Conservation (phyloP, 2,329 filamentous ascomycete species). For the Pestalotiopsis sp. region DNA sequence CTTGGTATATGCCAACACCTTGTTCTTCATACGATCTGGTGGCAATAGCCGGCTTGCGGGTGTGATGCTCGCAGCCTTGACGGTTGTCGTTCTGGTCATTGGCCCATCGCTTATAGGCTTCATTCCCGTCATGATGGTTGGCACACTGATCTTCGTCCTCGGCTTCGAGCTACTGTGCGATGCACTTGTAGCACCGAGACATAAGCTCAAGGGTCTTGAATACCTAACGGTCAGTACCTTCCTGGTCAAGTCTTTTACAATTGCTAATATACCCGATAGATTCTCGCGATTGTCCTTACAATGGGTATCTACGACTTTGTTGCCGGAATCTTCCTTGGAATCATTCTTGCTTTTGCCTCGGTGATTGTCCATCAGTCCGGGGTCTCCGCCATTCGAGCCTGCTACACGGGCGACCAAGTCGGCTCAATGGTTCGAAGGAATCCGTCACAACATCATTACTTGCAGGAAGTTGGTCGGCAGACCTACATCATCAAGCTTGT, state of each 20-base stretch:
- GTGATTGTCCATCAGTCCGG: slow-evolving; percentile 90
- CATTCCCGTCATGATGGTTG: slow-evolving; percentile 96
- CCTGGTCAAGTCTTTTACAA: neutral
- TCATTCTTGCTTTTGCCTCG: slow-evolving; percentile 86
- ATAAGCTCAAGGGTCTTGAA: slow-evolving; percentile 82
- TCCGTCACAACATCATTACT: slow-evolving; percentile 82
- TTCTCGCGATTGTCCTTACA: slow-evolving; percentile 84
- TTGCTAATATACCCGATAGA: slow-evolving; percentile 40
- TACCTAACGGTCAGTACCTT: slow-evolving; percentile 72
- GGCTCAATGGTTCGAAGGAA: slow-evolving; percentile 92
- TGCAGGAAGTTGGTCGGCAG: slow-evolving; percentile 82
- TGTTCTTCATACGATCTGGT: slow-evolving; percentile 94
- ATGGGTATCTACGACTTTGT: slow-evolving; percentile 99
- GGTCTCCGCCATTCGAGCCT: slow-evolving; percentile 83
- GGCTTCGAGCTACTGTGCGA: slow-evolving; percentile 91
- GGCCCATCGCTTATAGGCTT: slow-evolving; percentile 88
- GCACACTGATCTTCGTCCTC: slow-evolving; percentile 89
- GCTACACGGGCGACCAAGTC: slow-evolving; percentile 86
- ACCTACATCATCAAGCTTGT: slow-evolving; percentile 89
- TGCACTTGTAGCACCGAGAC: slow-evolving; percentile 84
- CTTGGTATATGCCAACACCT: slow-evolving; percentile 93
- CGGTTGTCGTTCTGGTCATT: slow-evolving; percentile 78
- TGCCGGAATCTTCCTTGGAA: slow-evolving; percentile 87
- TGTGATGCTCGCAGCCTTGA: slow-evolving; percentile 77
- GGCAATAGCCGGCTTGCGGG: slow-evolving; percentile 86